phyloP scores from a whole-genome alignment of 805 yeast genomes.

The Zygoascus ofunaensis region DNA sequence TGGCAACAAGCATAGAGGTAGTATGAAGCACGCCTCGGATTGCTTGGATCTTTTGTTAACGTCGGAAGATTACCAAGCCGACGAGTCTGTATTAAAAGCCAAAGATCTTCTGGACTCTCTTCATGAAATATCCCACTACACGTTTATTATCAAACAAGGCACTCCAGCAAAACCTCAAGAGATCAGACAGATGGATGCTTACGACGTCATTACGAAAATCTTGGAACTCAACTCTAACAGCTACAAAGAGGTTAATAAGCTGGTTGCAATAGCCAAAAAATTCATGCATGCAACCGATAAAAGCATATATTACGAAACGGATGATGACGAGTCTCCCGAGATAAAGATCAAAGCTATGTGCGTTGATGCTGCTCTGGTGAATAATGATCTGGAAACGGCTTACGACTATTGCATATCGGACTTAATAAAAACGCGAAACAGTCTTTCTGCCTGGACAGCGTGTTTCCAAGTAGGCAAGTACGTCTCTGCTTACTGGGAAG shows the following conservation, averaged over 20 bases:
- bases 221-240: conserved; percentile 26
- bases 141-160: conserved; percentile 23
- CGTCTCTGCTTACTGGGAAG: conserved; percentile 37
- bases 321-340: conserved; percentile 3
- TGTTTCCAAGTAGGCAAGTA: conserved; percentile 66
- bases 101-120: conserved; percentile 21
- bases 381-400: conserved; percentile 55
- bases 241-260: conserved; percentile 22
- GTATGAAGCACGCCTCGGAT: conserved; percentile 31
- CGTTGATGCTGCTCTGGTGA: conserved; percentile 57
- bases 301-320: conserved; percentile 2
- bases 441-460: conserved; percentile 48
- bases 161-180: conserved; percentile 23
- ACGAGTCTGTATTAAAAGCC: conserved; percentile 14
- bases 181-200: conserved; percentile 19
- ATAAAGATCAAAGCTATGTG: conserved; percentile 33
- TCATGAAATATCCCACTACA: conserved; percentile 22
- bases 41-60: conserved; percentile 18
- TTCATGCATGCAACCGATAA: conserved; percentile 6
- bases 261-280: conserved; percentile 15
- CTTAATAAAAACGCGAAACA: conserved; percentile 12
- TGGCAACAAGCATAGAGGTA: conserved; percentile 33
- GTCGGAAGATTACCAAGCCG: conserved; percentile 3
- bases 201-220: conserved; percentile 22
- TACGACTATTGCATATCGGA: conserved; percentile 27